phyloP scores from a whole-genome alignment of 2,329 filamentous ascomycete species.

The Calonectria hawksworthii region DNA sequence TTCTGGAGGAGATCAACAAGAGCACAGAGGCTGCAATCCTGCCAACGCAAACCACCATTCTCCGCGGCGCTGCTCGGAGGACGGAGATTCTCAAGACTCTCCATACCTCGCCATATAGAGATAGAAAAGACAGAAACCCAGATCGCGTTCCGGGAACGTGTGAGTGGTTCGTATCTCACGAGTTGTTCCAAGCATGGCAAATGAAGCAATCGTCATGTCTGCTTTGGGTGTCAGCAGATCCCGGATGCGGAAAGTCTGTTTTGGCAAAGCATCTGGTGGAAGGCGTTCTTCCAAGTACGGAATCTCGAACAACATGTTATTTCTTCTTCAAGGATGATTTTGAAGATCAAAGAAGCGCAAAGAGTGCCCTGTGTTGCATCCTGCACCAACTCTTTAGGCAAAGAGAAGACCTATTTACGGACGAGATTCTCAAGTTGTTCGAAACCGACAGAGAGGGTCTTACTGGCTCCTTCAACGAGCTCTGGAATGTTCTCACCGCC shows the following conservation, averaged over 20 bases:
- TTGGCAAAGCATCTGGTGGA: slow-evolving; percentile 55
- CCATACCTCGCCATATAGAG: slow-evolving; percentile 26
- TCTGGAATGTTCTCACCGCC: slow-evolving; percentile 50
- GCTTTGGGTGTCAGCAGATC: slow-evolving; percentile 55
- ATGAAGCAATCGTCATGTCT: neutral
- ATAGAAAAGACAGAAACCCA: slow-evolving; percentile 35
- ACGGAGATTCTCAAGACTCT: slow-evolving; percentile 16
- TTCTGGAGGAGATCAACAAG: neutral
- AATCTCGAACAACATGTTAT: slow-evolving; percentile 50
- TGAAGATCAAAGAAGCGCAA: slow-evolving; percentile 49
- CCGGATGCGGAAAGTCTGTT: slow-evolving; percentile 61
- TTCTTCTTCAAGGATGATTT: slow-evolving; percentile 63
- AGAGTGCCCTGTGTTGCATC: slow-evolving; percentile 51
- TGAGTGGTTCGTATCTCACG: slow-evolving; percentile 33
- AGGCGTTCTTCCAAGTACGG: slow-evolving; percentile 34
- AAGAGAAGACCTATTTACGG: slow-evolving; percentile 39
- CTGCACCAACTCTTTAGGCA: slow-evolving; percentile 55
- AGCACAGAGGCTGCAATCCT: neutral
- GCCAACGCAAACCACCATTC: neutral
- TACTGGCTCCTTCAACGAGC: slow-evolving; percentile 39
- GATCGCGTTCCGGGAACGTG: slow-evolving; percentile 28
- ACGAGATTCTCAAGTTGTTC: slow-evolving; percentile 37
- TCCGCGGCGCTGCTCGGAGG: neutral
- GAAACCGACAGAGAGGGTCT: slow-evolving; percentile 32
- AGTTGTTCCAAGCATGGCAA: slow-evolving; percentile 24